phyloP scores from a whole-genome alignment of 2,329 filamentous ascomycete species.

The Tolypocladium capitatum region DNA sequence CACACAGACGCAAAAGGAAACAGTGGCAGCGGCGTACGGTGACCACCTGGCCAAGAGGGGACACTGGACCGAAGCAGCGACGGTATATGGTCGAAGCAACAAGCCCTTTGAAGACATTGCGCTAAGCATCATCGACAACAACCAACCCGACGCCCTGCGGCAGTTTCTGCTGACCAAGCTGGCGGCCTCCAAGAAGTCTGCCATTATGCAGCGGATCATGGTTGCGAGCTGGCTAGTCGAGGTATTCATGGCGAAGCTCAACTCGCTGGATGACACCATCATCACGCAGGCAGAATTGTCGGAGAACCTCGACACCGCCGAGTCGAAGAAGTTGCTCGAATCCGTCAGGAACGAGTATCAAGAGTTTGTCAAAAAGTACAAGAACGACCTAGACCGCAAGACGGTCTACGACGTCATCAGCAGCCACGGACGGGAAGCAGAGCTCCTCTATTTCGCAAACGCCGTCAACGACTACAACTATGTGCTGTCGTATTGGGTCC shows the following conservation, averaged over 20 bases:
- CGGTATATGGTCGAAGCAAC: conserved; percentile 85
- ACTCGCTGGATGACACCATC: conserved; percentile 86
- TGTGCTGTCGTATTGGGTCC: conserved; percentile 92
- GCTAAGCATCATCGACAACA: conserved; percentile 76
- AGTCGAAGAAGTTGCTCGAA: conserved; percentile 59
- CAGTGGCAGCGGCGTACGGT: conserved; percentile 80
- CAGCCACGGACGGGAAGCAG: conserved; percentile 86
- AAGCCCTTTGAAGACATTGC: conserved; percentile 96
- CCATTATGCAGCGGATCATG: conserved; percentile 89
- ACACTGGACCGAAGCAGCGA: conserved; percentile 73
- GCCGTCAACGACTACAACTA: conserved; percentile 87
- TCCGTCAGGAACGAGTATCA: conserved; percentile 67
- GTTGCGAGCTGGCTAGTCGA: conserved; percentile 91
- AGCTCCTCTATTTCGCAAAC: conserved; percentile 82
- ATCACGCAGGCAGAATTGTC: conserved; percentile 74
- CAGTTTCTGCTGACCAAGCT: conserved; percentile 84
- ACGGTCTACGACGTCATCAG: conserved; percentile 94
- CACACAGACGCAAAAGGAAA: conserved; percentile 71
- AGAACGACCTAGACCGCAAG: conserved; percentile 74
- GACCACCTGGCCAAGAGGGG: conserved; percentile 76
- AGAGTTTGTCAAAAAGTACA: conserved; percentile 76
- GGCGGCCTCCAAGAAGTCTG: conserved; percentile 64
- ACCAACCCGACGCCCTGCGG: conserved; percentile 78
- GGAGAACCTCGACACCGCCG: conserved; percentile 55
- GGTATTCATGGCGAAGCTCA: conserved; percentile 93